Evolutionary conservation across 192 early-diverging fungal species (phyloP).

Genomic region (Physocladia obscura): DNA sequence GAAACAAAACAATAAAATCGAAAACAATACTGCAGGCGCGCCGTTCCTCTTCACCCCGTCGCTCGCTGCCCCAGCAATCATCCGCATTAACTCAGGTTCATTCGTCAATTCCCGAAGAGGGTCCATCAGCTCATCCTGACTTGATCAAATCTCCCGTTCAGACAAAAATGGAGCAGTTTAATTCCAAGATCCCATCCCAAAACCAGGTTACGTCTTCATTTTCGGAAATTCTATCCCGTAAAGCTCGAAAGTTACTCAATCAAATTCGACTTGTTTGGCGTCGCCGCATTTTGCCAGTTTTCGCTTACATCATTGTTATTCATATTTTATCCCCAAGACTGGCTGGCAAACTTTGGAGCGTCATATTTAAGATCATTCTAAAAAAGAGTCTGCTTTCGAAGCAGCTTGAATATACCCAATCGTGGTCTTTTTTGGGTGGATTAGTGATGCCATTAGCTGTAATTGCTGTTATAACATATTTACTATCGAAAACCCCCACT

Average conservation of each 20-base stretch:
- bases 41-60: too few relatives aligned
- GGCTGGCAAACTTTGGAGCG: background rate
- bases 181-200: background rate
- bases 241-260: background rate
- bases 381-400: background rate
- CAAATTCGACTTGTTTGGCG: background rate
- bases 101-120: background rate
- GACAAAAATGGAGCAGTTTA: background rate
- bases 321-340: conserved; percentile 21
- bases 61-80: background rate
- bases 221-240: background rate
- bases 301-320: conserved; percentile 8
- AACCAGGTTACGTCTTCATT: background rate
- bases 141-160: background rate
- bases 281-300: background rate
- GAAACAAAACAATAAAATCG: too few relatives aligned
- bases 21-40: background rate
- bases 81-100: background rate
- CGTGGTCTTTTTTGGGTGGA: background rate
- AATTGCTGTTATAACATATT: background rate
- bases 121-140: background rate
- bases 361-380: conserved; percentile 5
- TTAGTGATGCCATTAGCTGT: background rate
- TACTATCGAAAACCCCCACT: background rate
- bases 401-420: background rate